Conservation (phyloP, 2,329 filamentous ascomycete species). For the Claviceps sp. region DNA sequence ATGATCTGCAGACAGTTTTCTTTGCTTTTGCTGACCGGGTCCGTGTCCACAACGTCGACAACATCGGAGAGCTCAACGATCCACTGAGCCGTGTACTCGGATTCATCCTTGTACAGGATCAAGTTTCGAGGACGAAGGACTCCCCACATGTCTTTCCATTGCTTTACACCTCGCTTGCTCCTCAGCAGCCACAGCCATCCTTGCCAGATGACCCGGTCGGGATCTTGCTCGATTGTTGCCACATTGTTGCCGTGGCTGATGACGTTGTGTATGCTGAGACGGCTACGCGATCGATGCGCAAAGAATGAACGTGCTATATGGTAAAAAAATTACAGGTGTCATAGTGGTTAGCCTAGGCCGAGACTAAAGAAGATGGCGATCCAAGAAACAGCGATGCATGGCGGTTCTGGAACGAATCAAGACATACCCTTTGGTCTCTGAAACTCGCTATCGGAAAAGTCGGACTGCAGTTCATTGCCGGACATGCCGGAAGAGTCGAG, state of each 20-base stretch:
- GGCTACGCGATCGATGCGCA: constrained; percentile 43
- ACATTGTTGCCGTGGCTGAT: constrained; percentile 6
- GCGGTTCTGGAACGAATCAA: neutral
- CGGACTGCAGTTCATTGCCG: constrained; percentile 60
- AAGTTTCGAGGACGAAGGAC: constrained; percentile 77
- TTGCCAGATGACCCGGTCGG: constrained; percentile 86
- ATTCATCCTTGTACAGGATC: constrained; percentile 83
- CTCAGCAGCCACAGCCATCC: constrained; percentile 79
- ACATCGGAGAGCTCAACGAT: constrained; percentile 68
- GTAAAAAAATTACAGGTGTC: too few relatives aligned
- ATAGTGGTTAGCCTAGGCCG: neutral
- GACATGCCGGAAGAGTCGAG: constrained; percentile 51
- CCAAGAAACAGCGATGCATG: neutral
- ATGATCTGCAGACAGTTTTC: constrained; percentile 84
- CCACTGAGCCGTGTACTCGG: constrained; percentile 76
- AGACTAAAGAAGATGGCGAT: neutral
- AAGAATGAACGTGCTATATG: constrained; percentile 7
- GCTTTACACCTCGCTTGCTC: constrained; percentile 66
- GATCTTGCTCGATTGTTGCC: constrained; percentile 43
- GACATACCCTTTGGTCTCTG: constrained; percentile 28
- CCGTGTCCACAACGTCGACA: constrained; percentile 84
- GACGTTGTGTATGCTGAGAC: constrained; percentile 37
- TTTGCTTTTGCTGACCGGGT: constrained; percentile 75
- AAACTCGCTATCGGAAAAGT: constrained; percentile 62
- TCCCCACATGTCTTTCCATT: constrained; percentile 93